Evolutionary conservation across 495 filamentous ascomycete species (phyloP).

Genomic region (Pyrenula massariospora): DNA sequence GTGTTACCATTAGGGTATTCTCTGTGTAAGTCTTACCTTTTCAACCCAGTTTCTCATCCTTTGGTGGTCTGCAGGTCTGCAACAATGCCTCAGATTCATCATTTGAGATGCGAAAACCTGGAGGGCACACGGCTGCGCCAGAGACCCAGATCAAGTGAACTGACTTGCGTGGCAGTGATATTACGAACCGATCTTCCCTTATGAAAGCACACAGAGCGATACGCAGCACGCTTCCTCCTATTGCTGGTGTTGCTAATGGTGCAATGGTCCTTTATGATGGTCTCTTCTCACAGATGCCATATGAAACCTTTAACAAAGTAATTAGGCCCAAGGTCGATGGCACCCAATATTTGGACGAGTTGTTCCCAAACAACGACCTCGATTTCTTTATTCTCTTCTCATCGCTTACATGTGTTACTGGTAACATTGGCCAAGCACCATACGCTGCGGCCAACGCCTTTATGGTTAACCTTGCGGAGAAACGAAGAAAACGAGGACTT

Average conservation of each 20-base stretch:
- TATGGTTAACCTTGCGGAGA: slow-evolving; percentile 19
- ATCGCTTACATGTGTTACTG: slow-evolving; percentile 13
- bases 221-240: not conserved
- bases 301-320: slow-evolving; percentile 1
- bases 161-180: not conserved
- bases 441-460: slow-evolving; percentile 43
- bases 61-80: not conserved
- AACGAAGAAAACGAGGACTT: slow-evolving; percentile 10
- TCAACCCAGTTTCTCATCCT: not conserved
- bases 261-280: slow-evolving; percentile 10
- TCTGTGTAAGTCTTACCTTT: slow-evolving; percentile 7
- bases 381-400: slow-evolving; percentile 27
- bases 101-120: too few relatives aligned
- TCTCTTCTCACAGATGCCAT: slow-evolving; percentile 5
- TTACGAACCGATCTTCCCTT: not conserved
- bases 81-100: too few relatives aligned
- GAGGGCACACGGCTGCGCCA: too few relatives aligned
- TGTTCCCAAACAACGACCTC: slow-evolving; percentile 9
- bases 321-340: slow-evolving; percentile 12
- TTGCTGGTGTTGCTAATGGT: slow-evolving; percentile 8
- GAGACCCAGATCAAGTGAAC: not conserved
- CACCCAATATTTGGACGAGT: slow-evolving; percentile 8
- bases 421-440: slow-evolving; percentile 30
- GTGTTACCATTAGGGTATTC: slow-evolving; percentile 11
- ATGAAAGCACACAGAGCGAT: not conserved